These are phyloP conservation scores for Phytophthora boehmeriae DNA, from an alignment of 352 stramenopile species.

Conservation along the genomic window DNA sequence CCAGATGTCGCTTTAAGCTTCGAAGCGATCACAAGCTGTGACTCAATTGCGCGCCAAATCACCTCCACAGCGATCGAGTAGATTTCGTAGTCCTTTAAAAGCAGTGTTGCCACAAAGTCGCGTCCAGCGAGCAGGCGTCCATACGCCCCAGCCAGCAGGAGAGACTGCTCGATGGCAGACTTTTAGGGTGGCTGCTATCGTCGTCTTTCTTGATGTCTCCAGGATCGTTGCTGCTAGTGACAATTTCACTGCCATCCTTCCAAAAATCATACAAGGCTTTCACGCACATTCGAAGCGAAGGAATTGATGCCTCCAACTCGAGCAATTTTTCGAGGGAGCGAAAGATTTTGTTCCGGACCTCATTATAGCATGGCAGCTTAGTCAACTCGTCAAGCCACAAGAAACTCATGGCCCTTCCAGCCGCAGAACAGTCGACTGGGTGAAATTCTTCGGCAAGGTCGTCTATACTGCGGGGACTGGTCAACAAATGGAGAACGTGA, in stretches of 20 bases:
- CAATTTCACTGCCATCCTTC: conserved; percentile 34
- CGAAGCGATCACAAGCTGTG: conserved; percentile 56
- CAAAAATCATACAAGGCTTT: conserved; percentile 73
- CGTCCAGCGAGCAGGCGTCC: conserved; percentile 68
- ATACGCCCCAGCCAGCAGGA: conserved; percentile 69
- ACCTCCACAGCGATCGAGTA: conserved; percentile 72
- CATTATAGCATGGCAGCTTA: conserved; percentile 69
- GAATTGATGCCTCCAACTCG: conserved; percentile 72
- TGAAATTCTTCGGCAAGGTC: conserved; percentile 34
- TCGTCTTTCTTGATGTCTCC: conserved; percentile 25
- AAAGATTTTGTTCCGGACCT: conserved; percentile 66
- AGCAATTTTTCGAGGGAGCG: conserved; percentile 72
- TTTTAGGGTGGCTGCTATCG: conserved; percentile 30
- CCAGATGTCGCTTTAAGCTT: conserved; percentile 57
- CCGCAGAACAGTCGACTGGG: conserved; percentile 18
- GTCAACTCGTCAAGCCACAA: conserved; percentile 66
- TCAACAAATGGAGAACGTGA: conserved; percentile 72
- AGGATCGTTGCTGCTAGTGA: conserved; percentile 1
- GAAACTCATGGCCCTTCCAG: conserved; percentile 56
- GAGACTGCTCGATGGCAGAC: conserved; percentile 53
- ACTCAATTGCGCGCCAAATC: conserved; percentile 71
- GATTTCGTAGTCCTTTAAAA: conserved; percentile 64
- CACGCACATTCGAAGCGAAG: conserved; percentile 68
- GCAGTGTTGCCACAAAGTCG: conserved; percentile 64
- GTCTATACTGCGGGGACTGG: conserved; percentile 30